A percentile compares a stretch with the other conserved stretches of the same genome.
phyloP scores from a whole-genome alignment of 2,329 filamentous ascomycete genomes.

The Cladosporium sp. region DNA sequence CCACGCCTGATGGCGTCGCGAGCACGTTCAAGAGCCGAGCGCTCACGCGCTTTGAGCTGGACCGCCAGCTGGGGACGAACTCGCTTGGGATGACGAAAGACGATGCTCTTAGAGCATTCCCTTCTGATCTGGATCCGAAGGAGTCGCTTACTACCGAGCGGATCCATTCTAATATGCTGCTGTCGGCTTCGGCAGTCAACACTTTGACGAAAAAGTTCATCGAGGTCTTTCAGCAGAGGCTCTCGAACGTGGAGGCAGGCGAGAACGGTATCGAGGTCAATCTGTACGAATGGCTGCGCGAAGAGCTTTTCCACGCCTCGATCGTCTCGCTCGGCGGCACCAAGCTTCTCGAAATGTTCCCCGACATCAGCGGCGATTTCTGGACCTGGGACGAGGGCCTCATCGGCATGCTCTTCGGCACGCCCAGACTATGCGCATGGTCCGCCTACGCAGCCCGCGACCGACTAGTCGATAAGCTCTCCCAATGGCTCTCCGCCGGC shows the following conservation, averaged over 20 bases:
- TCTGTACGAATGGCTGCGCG: constrained; percentile 26
- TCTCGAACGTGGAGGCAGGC: neutral
- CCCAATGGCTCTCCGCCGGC: constrained; percentile 14
- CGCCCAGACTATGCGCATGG: constrained; percentile 15
- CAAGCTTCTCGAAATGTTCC: constrained; percentile 25
- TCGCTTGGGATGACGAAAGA: constrained; percentile 16
- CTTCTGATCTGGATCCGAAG: constrained; percentile 13
- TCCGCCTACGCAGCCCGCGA: constrained; percentile 16
- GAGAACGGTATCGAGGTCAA: constrained; percentile 18
- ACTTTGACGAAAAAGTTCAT: constrained; percentile 15
- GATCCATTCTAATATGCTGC: constrained; percentile 15
- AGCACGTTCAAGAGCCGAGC: constrained; percentile 15
- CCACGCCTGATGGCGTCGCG: constrained; percentile 17
- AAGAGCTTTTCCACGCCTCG: constrained; percentile 27
- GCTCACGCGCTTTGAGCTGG: constrained; percentile 15
- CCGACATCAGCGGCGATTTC: constrained; percentile 24
- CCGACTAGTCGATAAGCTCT: constrained; percentile 14
- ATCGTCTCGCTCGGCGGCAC: constrained; percentile 26
- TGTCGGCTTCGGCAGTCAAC: constrained; percentile 14
- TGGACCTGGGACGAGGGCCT: constrained; percentile 17
- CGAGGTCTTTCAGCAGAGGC: constrained; percentile 9
- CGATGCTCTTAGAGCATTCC: constrained; percentile 15
- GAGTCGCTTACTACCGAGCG: constrained; percentile 10
- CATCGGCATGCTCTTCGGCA: constrained; percentile 19
- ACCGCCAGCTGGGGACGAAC: constrained; percentile 16